Base-by-base conservation (phyloP, 208 protist genomes). In the Leishmania lainsoni region DNA sequence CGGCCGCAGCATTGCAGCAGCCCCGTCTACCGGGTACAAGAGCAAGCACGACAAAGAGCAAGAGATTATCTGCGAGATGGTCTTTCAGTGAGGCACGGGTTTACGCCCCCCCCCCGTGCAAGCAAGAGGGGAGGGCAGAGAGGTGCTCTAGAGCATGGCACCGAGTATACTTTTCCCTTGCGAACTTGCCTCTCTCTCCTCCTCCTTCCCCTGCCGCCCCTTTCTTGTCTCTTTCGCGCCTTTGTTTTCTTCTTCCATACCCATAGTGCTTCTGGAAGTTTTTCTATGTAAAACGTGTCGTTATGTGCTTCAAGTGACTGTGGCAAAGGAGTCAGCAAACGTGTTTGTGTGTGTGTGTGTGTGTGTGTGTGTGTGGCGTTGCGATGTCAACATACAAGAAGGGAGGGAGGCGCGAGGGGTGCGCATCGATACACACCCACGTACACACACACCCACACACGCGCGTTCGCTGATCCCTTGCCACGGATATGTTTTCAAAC, bases 21-120 rank as follows among this genome's bases (percentile, higher is more conserved):
- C 94, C 16, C 89, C 91, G 54, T 93, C 91, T 0, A 95, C 94
- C 0, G 93, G 87, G 14, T 93, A 94, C 82, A 93, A 92, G 86
- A 91, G 86, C 73, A 76, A 79, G 48, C 92, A 97, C 87, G 89
- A 95, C 22, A 85, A 79, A 61, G 93, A 96, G 91, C 90, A 96
- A 81, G 83, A 91, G 71, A 79, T 78, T 39, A 95, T 97, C 69
- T 86, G 80, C 70, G 81, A 86, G 74, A 76, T 65, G n/a, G 85
- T 87, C 73, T 90, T 90, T 51, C 58, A 56, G 58, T 84, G 78
- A 71, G 42, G 42, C 20, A 3, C 22, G 22, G 35, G 45, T 12
- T n/a, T 26, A 29, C 22, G 1, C 52, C 26, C n/a, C 26, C 22
- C 3, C 68, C 42, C n/a, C 9, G 2, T n/a, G 2, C 20, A 10